These are phyloP conservation scores for Toxicodendron radicans DNA, from an alignment of 345 rosid genomes.

Conservation along the genomic window DNA sequence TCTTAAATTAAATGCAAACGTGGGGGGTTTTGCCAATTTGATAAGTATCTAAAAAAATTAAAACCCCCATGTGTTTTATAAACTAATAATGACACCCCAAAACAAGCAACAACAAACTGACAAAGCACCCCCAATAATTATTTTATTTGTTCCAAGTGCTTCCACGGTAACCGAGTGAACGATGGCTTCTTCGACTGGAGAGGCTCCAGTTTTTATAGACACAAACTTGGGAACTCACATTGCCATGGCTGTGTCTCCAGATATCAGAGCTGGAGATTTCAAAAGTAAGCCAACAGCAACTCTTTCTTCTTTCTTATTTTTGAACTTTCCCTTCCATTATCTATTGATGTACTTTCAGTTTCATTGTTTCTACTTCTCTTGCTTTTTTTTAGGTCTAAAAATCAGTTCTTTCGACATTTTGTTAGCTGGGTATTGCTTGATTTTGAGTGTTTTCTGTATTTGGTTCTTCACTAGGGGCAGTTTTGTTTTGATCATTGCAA, in stretches of 20 bases:
- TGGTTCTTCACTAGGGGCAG: background rate
- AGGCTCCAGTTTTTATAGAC: slow-evolving; percentile 54
- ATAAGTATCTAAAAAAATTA: too few relatives aligned
- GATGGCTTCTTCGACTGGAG: slow-evolving; percentile 18
- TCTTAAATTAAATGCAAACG: too few relatives aligned
- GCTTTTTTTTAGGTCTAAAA: background rate
- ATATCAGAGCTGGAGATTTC: slow-evolving; percentile 45
- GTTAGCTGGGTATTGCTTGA: background rate
- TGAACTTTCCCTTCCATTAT: background rate
- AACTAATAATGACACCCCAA: too few relatives aligned
- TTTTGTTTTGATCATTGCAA: background rate
- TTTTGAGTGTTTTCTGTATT: background rate
- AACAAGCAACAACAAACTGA: too few relatives aligned
- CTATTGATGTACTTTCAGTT: background rate
- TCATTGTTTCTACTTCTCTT: background rate
- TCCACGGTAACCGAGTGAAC: background rate
- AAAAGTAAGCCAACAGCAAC: slow-evolving; percentile 39
- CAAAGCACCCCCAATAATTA: too few relatives aligned
- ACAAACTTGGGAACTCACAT: slow-evolving; percentile 64
- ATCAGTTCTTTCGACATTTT: slow-evolving; percentile 1
- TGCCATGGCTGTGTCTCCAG: slow-evolving; percentile 46
- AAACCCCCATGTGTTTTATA: too few relatives aligned
- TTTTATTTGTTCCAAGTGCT: background rate
- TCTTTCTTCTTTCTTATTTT: background rate
- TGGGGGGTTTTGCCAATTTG: too few relatives aligned